Percentiles rank a stretch among this genome's conserved stretches.
phyloP scores from a whole-genome alignment of 495 filamentous ascomycete genomes.

The Cercophora scortea region DNA sequence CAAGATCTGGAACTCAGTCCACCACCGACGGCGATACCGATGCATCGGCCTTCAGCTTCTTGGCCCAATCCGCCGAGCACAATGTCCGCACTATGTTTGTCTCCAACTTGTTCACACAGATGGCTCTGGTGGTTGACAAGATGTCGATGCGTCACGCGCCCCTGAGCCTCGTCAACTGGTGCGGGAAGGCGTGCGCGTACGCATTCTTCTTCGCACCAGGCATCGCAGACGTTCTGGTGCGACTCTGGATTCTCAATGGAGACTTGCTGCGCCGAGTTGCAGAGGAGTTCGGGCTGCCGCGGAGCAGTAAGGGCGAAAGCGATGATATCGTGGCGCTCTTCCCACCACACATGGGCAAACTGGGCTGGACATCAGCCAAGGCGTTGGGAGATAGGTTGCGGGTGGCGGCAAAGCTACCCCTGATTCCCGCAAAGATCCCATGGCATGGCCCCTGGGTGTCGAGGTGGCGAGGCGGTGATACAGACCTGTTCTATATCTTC shows the following conservation, averaged over 20 bases:
- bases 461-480: constrained; percentile 85
- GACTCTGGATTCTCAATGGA: constrained; percentile 68
- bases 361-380: constrained; percentile 64
- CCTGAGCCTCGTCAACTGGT: constrained; percentile 86
- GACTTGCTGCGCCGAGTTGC: constrained; percentile 62
- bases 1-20: constrained; percentile 30
- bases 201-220: constrained; percentile 95
- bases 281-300: constrained; percentile 51
- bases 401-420: constrained; percentile 55
- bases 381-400: constrained; percentile 59
- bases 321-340: constrained; percentile 64
- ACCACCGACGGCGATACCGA: constrained; percentile 54
- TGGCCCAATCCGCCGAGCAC: constrained; percentile 84
- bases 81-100: constrained; percentile 90
- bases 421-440: constrained; percentile 62
- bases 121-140: constrained; percentile 83
- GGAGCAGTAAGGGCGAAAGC: constrained; percentile 35
- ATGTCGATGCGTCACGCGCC: constrained; percentile 86
- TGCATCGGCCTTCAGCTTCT: constrained; percentile 43
- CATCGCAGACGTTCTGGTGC: constrained; percentile 76
- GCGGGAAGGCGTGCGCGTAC: constrained; percentile 88
- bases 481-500: constrained; percentile 90
- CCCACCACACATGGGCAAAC: constrained; percentile 58
- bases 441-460: constrained; percentile 85
- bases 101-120: constrained; percentile 78